Evolutionary conservation across 1,284 basidiomycete species (phyloP), one percentile per base, ranked within the genome.

Genomic region (Tetrapyrgos nigripes): DNA sequence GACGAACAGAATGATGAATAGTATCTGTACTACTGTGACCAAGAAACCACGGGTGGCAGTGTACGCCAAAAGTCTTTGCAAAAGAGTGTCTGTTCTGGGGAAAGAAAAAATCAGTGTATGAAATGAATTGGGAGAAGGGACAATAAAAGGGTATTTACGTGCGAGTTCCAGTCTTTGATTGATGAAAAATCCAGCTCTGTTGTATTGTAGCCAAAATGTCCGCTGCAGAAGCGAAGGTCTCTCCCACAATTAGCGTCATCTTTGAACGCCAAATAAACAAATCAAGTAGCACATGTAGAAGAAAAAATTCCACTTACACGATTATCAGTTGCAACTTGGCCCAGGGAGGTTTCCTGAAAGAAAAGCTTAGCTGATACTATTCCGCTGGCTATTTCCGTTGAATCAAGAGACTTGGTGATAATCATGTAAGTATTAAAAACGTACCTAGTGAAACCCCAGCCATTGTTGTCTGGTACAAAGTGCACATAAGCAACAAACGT

Each of bases 21-120:
- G 10, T 23, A 55, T 28, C 43, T 55, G 53, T 10, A 55, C 33
- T 21, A 55, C 21, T 6, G 53, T 48, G 4, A 55, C 17, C 23
- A 55, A 35, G 8, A 55, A 19, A 37, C 53, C 53, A 2, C 53
- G 53, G 17, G 53, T 55, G 9, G 49, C 35, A 9, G 53, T 55
- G 44, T 55, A 55, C 0, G 46, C 29, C 4, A 46, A 35, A 5
- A 55, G 24, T 19, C 29, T 46, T n/a, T n/a, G 53, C 5, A 55
- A 35, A 24, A 55, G 27, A 40, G 14, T 40, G 19, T 55, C 53
- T 9, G 53, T 55, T 33, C 53, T 55, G 23, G 23, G 26, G 21
- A 19, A 3, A 23, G 28, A 8, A n/a, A 40, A 11, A 43, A 35
- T 21, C n/a, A 40, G 51, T 13, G 24, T 23, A 21, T 17, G 9